Evolutionary conservation across 192 early-diverging fungal species (phyloP).

Genomic region (Coemansia sp.): DNA sequence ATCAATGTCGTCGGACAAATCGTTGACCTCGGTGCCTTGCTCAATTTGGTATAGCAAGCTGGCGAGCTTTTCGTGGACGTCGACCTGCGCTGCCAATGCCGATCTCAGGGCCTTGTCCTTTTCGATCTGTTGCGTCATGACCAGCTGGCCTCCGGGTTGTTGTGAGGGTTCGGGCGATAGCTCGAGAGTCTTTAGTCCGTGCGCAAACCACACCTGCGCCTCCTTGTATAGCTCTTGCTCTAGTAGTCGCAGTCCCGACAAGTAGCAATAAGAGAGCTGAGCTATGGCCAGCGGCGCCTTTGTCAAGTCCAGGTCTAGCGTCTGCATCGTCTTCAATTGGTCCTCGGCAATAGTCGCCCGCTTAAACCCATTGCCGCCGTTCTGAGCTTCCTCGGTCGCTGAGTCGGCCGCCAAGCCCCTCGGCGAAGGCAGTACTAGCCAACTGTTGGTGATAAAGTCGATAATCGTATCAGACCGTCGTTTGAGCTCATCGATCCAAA

Average conservation of each 20-base stretch:
- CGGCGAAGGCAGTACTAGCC: not conserved
- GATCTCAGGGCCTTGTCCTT: conserved; percentile 29
- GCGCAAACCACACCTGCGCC: conserved; percentile 40
- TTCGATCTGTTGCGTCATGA: conserved; percentile 30
- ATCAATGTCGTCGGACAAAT: conserved; percentile 23
- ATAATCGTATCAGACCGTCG: conserved; percentile 1
- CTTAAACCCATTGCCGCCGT: not conserved
- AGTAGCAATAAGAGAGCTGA: conserved; percentile 32
- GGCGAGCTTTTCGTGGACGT: conserved; percentile 26
- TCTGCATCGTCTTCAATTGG: conserved; percentile 14
- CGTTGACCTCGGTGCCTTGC: conserved; percentile 11
- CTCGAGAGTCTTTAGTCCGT: conserved; percentile 10
- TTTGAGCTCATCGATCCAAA: not conserved
- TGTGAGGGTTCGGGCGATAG: not conserved
- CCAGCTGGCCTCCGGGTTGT: not conserved
- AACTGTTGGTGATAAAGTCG: conserved; percentile 16
- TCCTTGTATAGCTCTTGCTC: conserved; percentile 27
- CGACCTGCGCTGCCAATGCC: conserved; percentile 24
- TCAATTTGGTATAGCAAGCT: conserved; percentile 18
- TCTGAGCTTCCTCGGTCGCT: not conserved
- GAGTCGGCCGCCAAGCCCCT: not conserved
- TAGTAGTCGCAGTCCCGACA: conserved; percentile 40
- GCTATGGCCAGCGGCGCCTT: conserved; percentile 23
- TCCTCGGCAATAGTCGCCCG: conserved; percentile 29
- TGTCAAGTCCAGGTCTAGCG: conserved; percentile 8